Base-by-base conservation (phyloP, 2,329 filamentous ascomycete species). In the Calonectria fujianensis region DNA sequence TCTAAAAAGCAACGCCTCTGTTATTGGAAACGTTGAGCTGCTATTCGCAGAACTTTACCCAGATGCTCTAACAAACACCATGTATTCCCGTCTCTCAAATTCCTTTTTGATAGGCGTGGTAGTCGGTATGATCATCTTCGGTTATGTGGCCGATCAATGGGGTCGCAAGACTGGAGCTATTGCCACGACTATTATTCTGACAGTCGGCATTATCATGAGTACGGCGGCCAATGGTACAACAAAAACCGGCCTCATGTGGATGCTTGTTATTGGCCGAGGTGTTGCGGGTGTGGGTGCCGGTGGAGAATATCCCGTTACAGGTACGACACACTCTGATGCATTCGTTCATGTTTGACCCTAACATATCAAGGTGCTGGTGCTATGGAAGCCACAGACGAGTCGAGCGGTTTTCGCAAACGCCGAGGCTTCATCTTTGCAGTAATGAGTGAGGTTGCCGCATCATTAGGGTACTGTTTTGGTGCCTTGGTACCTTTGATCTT, bases 381-480 rank as follows among this genome's bases (percentile, higher is more conserved):
- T 0, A 85, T 87, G 18, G 90, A 92, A 79, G 64, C 90, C 0
- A 87, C 89, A 2, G 89, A 91, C 74, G 89, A 91, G 77, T 85
- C 82, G 54, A 80, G 77, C 10, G 78, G 81, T 24, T 84, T 86
- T 64, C 86, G 88, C 41, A 88, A 88, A 72, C 85, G 85, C 51
- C 84, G 89, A 54, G 89, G 90, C 4, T 89, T 91, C 80, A 87
- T 91, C 78, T 90, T 91, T 72, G 89, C 89, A n/a, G 86, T 91
- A 83, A 84, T 90, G 16, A 85, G 87, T 2, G 87, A 90, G 76
- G 81, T 91, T 8, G 88, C 89, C 0, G 84, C 86, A 2, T 87
- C 86, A 1, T 80, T 91, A 7, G 89, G 89, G 1, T 90, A 89
- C 76, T 86, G 89, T 5, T 89, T 86, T 78, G 87, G 85, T 7